These are phyloP conservation scores for Excoecaria agallocha DNA, from an alignment of 345 rosid species.

Conservation along the genomic window DNA sequence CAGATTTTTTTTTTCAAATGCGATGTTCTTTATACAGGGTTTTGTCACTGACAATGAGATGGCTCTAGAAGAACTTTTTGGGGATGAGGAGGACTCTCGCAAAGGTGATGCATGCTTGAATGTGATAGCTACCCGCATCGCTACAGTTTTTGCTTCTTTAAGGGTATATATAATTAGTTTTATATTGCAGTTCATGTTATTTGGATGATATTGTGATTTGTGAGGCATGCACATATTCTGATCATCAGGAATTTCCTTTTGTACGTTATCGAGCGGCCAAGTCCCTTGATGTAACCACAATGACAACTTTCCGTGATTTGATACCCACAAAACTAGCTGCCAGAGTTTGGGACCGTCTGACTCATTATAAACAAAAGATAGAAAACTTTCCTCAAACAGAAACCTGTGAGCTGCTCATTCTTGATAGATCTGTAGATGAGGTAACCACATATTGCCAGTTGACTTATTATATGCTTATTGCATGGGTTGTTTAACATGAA, in stretches of 20 bases:
- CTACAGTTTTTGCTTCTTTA: constrained; percentile 96
- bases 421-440: constrained; percentile 98
- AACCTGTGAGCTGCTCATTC: constrained; percentile 92
- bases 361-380: constrained; percentile 66
- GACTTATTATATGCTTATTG: constrained; percentile 9
- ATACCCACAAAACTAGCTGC: constrained; percentile 99
- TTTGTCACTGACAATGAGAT: constrained; percentile 87
- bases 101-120: constrained; percentile 82
- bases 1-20: constrained; percentile 2
- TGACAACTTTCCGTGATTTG: constrained; percentile 89
- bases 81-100: constrained; percentile 74
- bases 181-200: constrained; percentile 16
- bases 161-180: constrained; percentile 56
- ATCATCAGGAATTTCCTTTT: constrained; percentile 78
- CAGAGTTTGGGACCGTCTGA: constrained; percentile 88
- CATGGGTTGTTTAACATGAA: constrained; percentile 7
- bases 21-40: constrained; percentile 46
- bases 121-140: constrained; percentile 88
- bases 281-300: constrained; percentile 89
- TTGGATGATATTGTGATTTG: constrained; percentile 24
- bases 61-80: constrained; percentile 86
- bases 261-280: constrained; percentile 95
- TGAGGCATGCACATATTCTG: constrained; percentile 20
- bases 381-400: constrained; percentile 86
- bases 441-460: constrained; percentile 34